Base-by-base conservation (phyloP, 1,139 yeast genomes). In the Saccharomyces hybrid region DNA sequence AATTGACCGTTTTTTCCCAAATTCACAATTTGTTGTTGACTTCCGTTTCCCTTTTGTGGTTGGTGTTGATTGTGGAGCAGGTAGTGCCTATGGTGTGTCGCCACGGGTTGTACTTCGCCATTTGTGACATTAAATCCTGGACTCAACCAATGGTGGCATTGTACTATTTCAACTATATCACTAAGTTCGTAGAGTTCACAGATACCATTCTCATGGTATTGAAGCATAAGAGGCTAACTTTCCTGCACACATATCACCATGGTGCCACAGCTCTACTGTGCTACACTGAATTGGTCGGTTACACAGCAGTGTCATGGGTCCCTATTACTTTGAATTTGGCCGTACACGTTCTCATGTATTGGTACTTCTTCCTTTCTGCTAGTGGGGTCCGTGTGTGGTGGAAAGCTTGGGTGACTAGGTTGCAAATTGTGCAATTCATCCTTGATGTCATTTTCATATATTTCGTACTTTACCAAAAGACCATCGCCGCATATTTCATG, bases 361-460 rank as follows among this genome's bases (percentile, higher is more conserved):
- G 87, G 82, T 86, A 86, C 75, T 86, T 86, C 73, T 86, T 86
- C 76, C 77, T 86, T 62, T 86, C 91, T 47, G 88, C 95, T 34
- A 78, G 90, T 73, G 93, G 93, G 60, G 84, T 86, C 64, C 80
- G 86, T 71, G 95, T 86, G 52, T 86, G 95, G 95, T 86, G 95
- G 95, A 86, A 86, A 73, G 89, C 86, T 74, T 86, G 93, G 93
- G 91, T 86, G 60, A 86, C 95, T 52, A 78, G 89, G 65, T 83
- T 85, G 77, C 95, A 86, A 73, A 86, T 86, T 69, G 75, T 84
- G 60, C 95, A 86, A 73, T 86, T 86, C 62, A 72, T 86, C 52
- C 76, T 86, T 64, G 95, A 86, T 70, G 78, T 86, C 67, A 83
- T 80, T 2, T 85, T 86, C 68, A 88, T 86, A 59, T 86, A 86